Conservation (phyloP, 768 basidiomycete species). For the Pholiota conissans region DNA sequence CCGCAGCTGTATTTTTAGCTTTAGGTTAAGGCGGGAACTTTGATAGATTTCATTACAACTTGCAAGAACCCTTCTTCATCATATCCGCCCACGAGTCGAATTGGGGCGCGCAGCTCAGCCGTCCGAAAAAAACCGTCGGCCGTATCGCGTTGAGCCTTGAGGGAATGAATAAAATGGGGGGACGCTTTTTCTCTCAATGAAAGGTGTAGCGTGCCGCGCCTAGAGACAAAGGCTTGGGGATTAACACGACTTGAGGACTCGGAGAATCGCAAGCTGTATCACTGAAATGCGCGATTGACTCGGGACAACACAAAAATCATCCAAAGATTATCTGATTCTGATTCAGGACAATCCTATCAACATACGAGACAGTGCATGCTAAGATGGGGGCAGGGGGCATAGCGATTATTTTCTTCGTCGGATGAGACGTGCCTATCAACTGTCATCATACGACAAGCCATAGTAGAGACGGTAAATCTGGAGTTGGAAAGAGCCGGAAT, state of each 20-base stretch:
- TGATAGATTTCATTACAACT: background rate
- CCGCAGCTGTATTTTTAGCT: background rate
- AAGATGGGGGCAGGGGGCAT: slow-evolving; percentile 4
- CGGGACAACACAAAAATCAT: background rate
- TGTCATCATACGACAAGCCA: too few relatives aligned
- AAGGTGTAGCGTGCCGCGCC: too few relatives aligned
- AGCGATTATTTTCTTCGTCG: background rate
- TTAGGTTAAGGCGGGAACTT: background rate
- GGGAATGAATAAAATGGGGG: too few relatives aligned
- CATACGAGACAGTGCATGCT: background rate
- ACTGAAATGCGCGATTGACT: background rate
- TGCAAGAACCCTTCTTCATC: background rate
- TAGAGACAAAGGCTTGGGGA: background rate
- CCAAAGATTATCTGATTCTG: slow-evolving; percentile 3
- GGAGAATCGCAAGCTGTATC: background rate
- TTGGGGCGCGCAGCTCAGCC: too few relatives aligned
- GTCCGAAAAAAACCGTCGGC: slow-evolving; percentile 2
- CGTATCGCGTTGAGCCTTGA: too few relatives aligned
- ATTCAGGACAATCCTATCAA: slow-evolving; percentile 4
- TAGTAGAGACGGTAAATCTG: too few relatives aligned
- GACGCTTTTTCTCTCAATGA: background rate
- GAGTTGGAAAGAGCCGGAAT: background rate
- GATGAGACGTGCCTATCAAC: background rate
- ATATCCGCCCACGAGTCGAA: background rate
- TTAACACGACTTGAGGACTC: background rate